phyloP scores from a whole-genome alignment of 2,329 filamentous ascomycete species.

The Podosphaera aphanis region DNA sequence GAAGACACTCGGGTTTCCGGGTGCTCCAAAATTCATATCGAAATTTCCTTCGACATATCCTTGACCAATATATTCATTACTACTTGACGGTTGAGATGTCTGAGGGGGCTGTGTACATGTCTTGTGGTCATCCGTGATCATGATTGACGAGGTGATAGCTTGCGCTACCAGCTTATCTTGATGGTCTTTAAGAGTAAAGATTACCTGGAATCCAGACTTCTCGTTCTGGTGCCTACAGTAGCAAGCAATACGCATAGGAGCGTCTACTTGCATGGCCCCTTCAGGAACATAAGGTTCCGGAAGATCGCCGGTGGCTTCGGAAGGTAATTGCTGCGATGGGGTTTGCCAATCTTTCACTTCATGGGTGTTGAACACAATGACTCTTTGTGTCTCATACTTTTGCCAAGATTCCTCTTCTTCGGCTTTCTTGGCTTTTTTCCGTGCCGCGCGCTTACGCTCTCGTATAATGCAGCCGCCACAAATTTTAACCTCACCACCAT shows the following conservation, averaged over 20 bases:
- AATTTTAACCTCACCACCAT: conserved; percentile 84
- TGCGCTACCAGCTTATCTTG: conserved; percentile 58
- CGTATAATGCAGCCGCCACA: conserved; percentile 78
- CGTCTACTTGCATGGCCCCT: conserved; percentile 53
- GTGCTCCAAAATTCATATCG: conserved; percentile 8
- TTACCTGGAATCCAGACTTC: conserved; percentile 76
- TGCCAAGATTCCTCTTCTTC: conserved; percentile 82
- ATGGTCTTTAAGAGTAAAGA: conserved; percentile 80
- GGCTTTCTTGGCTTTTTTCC: conserved; percentile 82
- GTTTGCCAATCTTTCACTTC: conserved; percentile 69
- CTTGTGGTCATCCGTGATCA: conserved; percentile 97
- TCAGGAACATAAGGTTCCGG: conserved; percentile 25
- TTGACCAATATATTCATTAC: conserved; percentile 16
- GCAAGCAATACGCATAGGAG: conserved; percentile 88
- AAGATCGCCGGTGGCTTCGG: conserved; percentile 22
- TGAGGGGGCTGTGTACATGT: conserved; percentile 35
- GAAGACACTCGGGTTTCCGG: conserved; percentile 21
- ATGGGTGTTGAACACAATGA: conserved; percentile 77
- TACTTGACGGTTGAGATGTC: conserved; percentile 13
- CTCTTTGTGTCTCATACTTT: conserved; percentile 53
- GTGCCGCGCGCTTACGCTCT: conserved; percentile 70
- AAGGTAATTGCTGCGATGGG: conserved; percentile 26
- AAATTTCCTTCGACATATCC: conserved; percentile 7
- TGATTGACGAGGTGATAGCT: conserved; percentile 65
- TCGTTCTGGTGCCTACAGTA: conserved; percentile 91